These are phyloP conservation scores for Nepenthes gracilis DNA, from an alignment of 148 eudicot genomes.

Conservation along the genomic window DNA sequence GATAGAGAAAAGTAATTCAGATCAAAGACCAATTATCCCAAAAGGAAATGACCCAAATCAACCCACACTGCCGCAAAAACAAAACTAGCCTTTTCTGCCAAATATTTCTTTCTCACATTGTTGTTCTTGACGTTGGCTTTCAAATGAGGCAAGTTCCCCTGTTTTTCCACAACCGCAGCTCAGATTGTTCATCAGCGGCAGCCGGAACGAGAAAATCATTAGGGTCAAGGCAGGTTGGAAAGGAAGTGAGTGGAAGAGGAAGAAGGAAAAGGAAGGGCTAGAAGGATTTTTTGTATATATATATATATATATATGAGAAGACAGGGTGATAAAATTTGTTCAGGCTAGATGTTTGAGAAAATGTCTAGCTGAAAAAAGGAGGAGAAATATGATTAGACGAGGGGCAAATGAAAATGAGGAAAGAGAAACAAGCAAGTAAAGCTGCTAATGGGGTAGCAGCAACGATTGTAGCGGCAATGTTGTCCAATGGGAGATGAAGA, in stretches of 20 bases:
- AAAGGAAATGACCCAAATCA: too few relatives aligned
- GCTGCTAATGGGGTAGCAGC: slow-evolving; percentile 20
- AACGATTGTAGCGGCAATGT: slow-evolving; percentile 8
- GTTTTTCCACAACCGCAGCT: slow-evolving; percentile 8
- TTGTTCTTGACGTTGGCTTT: slow-evolving; percentile 2
- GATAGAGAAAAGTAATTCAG: background rate
- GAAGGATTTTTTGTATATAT: background rate
- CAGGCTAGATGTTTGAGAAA: slow-evolving; percentile 18
- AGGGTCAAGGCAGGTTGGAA: slow-evolving; percentile 3
- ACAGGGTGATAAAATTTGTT: background rate
- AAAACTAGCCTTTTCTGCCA: too few relatives aligned
- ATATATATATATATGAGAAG: slow-evolving; percentile 1
- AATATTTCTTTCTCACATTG: background rate
- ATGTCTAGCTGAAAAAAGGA: slow-evolving; percentile 3
- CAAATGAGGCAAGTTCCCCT: slow-evolving; percentile 4
- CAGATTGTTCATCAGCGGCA: slow-evolving; percentile 20
- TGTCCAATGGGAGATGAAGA: slow-evolving; percentile 8
- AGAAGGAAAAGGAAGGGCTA: background rate
- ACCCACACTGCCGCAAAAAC: too few relatives aligned
- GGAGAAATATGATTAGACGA: slow-evolving; percentile 6
- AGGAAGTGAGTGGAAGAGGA: background rate
- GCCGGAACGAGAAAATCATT: slow-evolving; percentile 26
- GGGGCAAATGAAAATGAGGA: slow-evolving; percentile 1
- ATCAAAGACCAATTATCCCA: background rate
- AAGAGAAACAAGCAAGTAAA: slow-evolving; percentile 12